phyloP scores from a whole-genome alignment of 495 filamentous ascomycete genomes.

The Penicillium desertorum region DNA sequence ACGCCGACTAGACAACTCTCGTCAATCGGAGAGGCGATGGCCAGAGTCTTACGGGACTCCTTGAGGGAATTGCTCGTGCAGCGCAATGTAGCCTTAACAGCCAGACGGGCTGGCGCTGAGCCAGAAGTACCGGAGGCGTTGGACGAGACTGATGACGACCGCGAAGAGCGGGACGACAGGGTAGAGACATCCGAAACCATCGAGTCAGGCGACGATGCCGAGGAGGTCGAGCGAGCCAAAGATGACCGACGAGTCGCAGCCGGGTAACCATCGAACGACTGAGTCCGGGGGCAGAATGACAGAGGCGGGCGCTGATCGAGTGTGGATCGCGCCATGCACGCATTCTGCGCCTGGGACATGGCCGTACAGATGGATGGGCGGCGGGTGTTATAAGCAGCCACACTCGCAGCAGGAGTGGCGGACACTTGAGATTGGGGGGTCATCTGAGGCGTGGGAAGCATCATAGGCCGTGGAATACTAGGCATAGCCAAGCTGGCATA shows the following conservation, averaged over 20 bases:
- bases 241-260: constrained; percentile 67
- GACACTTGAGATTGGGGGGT: constrained; percentile 74
- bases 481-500: constrained; percentile 42
- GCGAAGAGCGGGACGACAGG: constrained; percentile 59
- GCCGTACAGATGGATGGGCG: constrained; percentile 73
- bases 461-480: constrained; percentile 58
- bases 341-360: constrained; percentile 72
- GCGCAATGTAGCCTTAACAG: constrained; percentile 80
- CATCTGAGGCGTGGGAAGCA: constrained; percentile 75
- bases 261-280: constrained; percentile 47
- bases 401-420: constrained; percentile 90
- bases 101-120: constrained; percentile 64
- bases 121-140: constrained; percentile 65
- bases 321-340: constrained; percentile 63
- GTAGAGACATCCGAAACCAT: constrained; percentile 82
- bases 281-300: constrained; percentile 56
- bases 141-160: constrained; percentile 73
- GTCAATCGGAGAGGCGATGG: constrained; percentile 46
- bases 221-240: constrained; percentile 72
- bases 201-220: constrained; percentile 82
- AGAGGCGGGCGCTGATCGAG: constrained; percentile 49
- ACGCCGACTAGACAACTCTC: constrained; percentile 50
- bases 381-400: constrained; percentile 50
- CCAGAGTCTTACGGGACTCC: constrained; percentile 41
- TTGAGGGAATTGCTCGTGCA: constrained; percentile 60